Conservation (phyloP, 225 moss, liverwort and hornwort species). For the Bryum argenteum region DNA sequence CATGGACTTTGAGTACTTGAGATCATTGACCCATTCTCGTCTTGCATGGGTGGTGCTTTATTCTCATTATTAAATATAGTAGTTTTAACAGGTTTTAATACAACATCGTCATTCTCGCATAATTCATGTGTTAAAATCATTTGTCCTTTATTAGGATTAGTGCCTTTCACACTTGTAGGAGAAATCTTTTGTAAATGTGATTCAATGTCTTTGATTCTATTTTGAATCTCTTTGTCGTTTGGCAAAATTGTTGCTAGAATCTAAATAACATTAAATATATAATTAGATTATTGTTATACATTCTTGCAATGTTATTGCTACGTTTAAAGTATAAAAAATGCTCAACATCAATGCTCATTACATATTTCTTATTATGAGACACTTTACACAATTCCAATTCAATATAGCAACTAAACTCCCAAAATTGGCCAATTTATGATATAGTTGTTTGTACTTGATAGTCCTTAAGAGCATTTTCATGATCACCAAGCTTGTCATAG, state of each 20-base stretch:
- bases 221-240: constrained; percentile 29
- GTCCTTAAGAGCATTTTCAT: constrained; percentile 33
- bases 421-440: neutral
- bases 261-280: constrained; percentile 17
- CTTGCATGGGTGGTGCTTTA: neutral
- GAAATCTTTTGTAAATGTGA: neutral
- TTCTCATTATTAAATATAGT: constrained; percentile 15
- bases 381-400: too few species aligned
- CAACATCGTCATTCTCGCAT: neutral
- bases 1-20: neutral
- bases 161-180: accelerated
- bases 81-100: constrained; percentile 19
- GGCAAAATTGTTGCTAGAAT: constrained; percentile 24
- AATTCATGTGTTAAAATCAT: constrained; percentile 13
- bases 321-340: too few species aligned
- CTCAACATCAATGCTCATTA: too few species aligned
- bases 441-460: constrained; percentile 25
- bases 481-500: constrained; percentile 37
- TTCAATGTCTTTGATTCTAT: constrained; percentile 22
- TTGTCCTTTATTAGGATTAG: neutral
- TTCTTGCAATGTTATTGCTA: too few species aligned
- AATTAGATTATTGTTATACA: neutral
- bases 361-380: too few species aligned
- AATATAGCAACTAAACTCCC: too few species aligned
- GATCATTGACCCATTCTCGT: neutral